Conservation (phyloP, 2,329 filamentous ascomycete species). For the Dothidotthia symphoricarpi region DNA sequence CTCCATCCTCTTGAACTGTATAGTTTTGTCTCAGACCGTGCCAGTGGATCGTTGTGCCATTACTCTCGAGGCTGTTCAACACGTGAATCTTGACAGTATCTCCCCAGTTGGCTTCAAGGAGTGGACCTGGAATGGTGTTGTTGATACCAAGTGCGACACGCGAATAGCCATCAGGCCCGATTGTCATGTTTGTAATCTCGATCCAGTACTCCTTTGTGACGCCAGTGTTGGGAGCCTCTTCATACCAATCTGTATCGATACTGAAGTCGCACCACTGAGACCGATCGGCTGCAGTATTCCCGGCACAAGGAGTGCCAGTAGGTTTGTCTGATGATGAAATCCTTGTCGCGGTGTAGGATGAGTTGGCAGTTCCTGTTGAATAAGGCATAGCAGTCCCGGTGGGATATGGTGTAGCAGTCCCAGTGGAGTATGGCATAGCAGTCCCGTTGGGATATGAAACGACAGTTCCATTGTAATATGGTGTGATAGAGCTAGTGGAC, state of each 20-base stretch:
- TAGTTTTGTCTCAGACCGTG: conserved; percentile 50
- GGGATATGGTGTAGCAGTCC: too few species aligned
- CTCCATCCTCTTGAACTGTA: conserved; percentile 69
- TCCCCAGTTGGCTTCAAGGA: conserved; percentile 61
- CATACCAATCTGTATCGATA: conserved; percentile 54
- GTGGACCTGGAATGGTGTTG: conserved; percentile 69
- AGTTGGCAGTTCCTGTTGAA: too few species aligned
- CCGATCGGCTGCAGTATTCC: conserved; percentile 29
- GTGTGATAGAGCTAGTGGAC: too few species aligned
- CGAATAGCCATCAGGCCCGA: conserved; percentile 62
- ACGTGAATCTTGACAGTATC: conserved; percentile 37
- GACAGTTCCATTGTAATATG: too few species aligned
- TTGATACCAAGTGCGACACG: conserved; percentile 76
- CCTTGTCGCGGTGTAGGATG: not conserved
- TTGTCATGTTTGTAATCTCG: conserved; percentile 56
- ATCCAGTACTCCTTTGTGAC: conserved; percentile 58
- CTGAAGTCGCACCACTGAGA: conserved; percentile 48
- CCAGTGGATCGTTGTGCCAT: conserved; percentile 52
- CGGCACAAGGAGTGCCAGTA: conserved; percentile 16
- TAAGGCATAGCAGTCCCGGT: too few species aligned
- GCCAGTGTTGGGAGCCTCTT: conserved; percentile 51
- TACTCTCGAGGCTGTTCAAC: conserved; percentile 35
- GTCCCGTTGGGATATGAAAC: too few species aligned
- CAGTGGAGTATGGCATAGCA: too few species aligned
- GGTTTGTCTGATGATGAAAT: not conserved